Evolutionary conservation across 768 basidiomycete genomes (phyloP).

Genomic region (Leccinellum albellum): DNA sequence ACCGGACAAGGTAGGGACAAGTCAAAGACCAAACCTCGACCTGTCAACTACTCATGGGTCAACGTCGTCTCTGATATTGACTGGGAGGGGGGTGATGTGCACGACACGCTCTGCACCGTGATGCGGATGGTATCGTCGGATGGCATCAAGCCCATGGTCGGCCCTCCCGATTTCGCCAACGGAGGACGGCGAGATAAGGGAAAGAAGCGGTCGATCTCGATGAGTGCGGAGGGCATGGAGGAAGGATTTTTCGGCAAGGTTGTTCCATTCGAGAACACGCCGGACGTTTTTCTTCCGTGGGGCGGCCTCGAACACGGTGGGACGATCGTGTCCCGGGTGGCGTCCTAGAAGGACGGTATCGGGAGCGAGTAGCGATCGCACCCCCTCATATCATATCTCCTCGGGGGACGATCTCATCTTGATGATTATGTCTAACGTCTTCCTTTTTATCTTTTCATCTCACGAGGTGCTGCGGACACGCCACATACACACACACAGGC

Average conservation of each 20-base stretch:
- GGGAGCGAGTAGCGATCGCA: background rate
- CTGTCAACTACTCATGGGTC: constrained; percentile 80
- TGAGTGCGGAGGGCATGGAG: constrained; percentile 13
- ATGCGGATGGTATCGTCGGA: constrained; percentile 36
- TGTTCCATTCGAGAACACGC: constrained; percentile 35
- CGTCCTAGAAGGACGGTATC: constrained; percentile 13
- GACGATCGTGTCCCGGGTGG: constrained; percentile 35
- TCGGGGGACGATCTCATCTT: background rate
- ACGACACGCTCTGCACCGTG: constrained; percentile 45
- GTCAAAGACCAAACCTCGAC: constrained; percentile 34
- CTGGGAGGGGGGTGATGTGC: constrained; percentile 75
- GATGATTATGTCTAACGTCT: background rate
- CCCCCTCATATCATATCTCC: background rate
- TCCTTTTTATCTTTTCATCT: background rate
- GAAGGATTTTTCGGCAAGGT: constrained; percentile 25
- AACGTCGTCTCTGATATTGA: constrained; percentile 76
- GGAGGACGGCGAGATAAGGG: constrained; percentile 22
- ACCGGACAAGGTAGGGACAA: constrained; percentile 25
- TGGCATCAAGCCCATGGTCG: constrained; percentile 27
- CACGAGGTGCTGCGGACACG: constrained; percentile 11
- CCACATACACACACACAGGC: constrained; percentile 1
- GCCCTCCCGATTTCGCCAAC: constrained; percentile 20
- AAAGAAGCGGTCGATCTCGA: constrained; percentile 20
- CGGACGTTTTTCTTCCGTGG: constrained; percentile 26
- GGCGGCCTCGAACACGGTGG: constrained; percentile 32